These are phyloP conservation scores for Pelomyxa schiedti DNA, from an alignment of 78 protist species.

Conservation along the genomic window DNA sequence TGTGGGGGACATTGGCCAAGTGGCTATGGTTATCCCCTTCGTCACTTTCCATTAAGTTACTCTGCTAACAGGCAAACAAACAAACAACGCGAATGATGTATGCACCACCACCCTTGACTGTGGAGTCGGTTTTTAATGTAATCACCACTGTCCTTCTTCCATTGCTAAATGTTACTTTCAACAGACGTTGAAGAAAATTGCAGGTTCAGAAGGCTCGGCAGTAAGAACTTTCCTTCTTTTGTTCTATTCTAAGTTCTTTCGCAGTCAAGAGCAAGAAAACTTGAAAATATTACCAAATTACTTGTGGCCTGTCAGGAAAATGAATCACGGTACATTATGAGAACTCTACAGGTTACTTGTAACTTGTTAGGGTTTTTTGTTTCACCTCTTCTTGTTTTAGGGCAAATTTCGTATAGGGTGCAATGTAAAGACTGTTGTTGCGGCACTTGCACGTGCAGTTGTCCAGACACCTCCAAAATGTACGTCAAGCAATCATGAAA, in stretches of 20 bases:
- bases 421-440: slow-evolving; percentile 80
- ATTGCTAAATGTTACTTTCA: background rate
- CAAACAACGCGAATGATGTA: slow-evolving; percentile 5
- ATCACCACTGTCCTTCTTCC: slow-evolving; percentile 16
- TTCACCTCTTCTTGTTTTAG: too few relatives aligned
- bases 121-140: slow-evolving; percentile 15
- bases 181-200: background rate
- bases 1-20: slow-evolving; percentile 81
- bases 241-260: background rate
- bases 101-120: slow-evolving; percentile 48
- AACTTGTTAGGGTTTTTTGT: background rate
- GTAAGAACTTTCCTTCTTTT: background rate
- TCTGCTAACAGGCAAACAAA: slow-evolving; percentile 7
- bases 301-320: slow-evolving; percentile 49
- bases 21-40: slow-evolving; percentile 34
- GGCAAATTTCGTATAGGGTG: slow-evolving; percentile 93
- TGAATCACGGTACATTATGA: slow-evolving; percentile 56
- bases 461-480: slow-evolving; percentile 30
- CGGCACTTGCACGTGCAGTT: slow-evolving; percentile 80
- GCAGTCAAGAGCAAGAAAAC: slow-evolving; percentile 15
- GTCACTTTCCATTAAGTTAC: background rate
- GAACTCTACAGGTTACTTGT: slow-evolving; percentile 12
- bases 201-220: background rate
- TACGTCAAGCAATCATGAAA: background rate
- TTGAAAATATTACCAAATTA: slow-evolving; percentile 42